Base-by-base conservation (phyloP, 768 basidiomycete species). In the Russula lepida region DNA sequence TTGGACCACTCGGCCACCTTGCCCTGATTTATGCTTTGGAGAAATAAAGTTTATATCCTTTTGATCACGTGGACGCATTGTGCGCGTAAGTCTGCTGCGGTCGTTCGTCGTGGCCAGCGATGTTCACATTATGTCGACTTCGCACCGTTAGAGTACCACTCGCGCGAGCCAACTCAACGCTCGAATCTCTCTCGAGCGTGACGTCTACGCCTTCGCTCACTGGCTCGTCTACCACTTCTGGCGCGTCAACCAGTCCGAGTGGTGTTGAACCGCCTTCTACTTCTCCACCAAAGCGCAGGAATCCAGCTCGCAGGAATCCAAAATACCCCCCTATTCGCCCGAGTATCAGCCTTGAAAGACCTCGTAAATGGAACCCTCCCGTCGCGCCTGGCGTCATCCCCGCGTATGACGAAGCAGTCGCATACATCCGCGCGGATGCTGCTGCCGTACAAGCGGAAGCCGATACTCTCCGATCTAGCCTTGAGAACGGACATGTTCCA, bases 331-430 rank as follows among this genome's bases (percentile, higher is more conserved):
- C 76, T 21, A 70, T 72, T 63, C 77, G 87, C 21, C 80, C 86
- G 4, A 62, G 71, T 15, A 85, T 86, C 52, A 80, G 79, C 25
- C 69, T 78, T 9, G 73, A 74, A 46, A 73, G 72, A 1, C 85
- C 84, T 2, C 76, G 82, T 25, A 71, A 81, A 71, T 91, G 86
- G 86, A 83, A 81, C 51, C 68, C 81, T 17, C 85, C 89, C 4
- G 71, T 91, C 5, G 78, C 76, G 13, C 70, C 71, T 23, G 86
- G 86, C 6, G 79, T 84, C 8, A 72, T 91, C 28, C 87, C 87
- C 2, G 88, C 84, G 4, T 97, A 92, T 68, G 95, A 98, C 74
- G 81, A 88, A 57, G 93, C 95, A 1, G 74, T 98, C 47, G 77
- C 81, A 61, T 77, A 85, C 66, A 81, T 98, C 59, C 75, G 77